Conservation (phyloP, 2,329 filamentous ascomycete genomes). For the Metarhizium sp. region DNA sequence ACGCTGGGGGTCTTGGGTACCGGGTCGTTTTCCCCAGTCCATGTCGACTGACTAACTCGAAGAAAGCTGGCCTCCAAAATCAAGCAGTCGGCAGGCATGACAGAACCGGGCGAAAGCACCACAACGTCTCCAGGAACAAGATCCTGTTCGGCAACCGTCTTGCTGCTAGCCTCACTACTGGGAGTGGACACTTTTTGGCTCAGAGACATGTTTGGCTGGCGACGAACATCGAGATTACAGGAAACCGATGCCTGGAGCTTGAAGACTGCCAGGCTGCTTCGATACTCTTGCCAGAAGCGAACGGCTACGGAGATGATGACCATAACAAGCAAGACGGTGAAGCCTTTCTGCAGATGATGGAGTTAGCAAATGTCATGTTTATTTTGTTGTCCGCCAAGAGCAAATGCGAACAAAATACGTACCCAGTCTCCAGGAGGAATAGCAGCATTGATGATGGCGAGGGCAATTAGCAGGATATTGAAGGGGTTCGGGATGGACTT, state of each 20-base stretch:
- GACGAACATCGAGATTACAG: conserved; percentile 12
- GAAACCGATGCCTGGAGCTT: conserved; percentile 16
- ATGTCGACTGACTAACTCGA: conserved; percentile 19
- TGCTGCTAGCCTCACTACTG: background rate
- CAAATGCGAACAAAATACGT: background rate
- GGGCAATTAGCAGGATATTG: conserved; percentile 14
- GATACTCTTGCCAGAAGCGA: conserved; percentile 19
- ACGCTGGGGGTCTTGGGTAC: conserved; percentile 12
- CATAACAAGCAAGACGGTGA: conserved; percentile 17
- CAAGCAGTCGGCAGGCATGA: conserved; percentile 19
- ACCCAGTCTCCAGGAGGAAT: conserved; percentile 12
- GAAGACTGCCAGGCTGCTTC: conserved; percentile 16
- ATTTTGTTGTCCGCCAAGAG: background rate
- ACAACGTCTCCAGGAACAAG: conserved; percentile 17
- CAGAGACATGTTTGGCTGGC: conserved; percentile 3
- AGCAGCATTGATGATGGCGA: conserved; percentile 16
- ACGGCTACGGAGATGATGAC: conserved; percentile 16
- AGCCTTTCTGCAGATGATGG: conserved; percentile 6
- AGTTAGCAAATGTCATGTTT: background rate
- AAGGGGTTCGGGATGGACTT: conserved; percentile 17
- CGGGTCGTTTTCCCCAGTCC: conserved; percentile 19
- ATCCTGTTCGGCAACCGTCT: conserved; percentile 8
- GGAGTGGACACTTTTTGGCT: background rate
- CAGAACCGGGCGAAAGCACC: conserved; percentile 12
- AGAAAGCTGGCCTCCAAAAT: conserved; percentile 18